These are phyloP conservation scores for Seminavis robusta DNA, from an alignment of 108 stramenopile genomes.

Conservation along the genomic window DNA sequence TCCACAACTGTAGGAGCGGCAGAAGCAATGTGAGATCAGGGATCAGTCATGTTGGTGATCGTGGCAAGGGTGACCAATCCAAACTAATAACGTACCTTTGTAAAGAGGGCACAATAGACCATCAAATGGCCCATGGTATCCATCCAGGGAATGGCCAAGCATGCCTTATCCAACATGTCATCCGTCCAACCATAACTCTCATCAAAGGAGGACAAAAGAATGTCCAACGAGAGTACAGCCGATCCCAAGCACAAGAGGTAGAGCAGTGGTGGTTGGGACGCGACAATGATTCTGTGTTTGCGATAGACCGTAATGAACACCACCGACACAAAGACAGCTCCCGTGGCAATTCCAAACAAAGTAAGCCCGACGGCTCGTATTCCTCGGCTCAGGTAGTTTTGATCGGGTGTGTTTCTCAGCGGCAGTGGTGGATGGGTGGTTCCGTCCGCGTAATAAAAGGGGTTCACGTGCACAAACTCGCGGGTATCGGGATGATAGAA, in stretches of 20 bases:
- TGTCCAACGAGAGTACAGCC: background rate
- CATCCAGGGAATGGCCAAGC: conserved; percentile 13
- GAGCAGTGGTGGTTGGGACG: conserved; percentile 13
- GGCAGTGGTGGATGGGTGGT: background rate
- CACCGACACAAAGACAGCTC: background rate
- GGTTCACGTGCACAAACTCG: background rate
- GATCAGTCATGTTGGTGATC: too few species aligned
- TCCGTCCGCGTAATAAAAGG: conserved; percentile 5
- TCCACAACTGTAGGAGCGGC: too few species aligned
- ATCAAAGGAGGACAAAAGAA: conserved; percentile 5
- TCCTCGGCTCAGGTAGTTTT: background rate
- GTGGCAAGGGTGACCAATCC: too few species aligned
- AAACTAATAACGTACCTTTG: too few species aligned
- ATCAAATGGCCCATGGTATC: conserved; percentile 2
- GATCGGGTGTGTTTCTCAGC: background rate
- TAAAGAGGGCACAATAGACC: conserved; percentile 12
- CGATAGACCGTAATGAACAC: background rate
- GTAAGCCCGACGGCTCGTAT: background rate
- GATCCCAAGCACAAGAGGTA: conserved; percentile 10
- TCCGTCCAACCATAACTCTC: conserved; percentile 5
- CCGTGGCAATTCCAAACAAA: background rate
- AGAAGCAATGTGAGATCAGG: too few species aligned
- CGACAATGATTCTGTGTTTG: background rate
- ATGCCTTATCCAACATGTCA: background rate
- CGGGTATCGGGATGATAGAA: background rate